phyloP scores from a whole-genome alignment of 306 rosid genomes.

The Lathyrus aphaca region DNA sequence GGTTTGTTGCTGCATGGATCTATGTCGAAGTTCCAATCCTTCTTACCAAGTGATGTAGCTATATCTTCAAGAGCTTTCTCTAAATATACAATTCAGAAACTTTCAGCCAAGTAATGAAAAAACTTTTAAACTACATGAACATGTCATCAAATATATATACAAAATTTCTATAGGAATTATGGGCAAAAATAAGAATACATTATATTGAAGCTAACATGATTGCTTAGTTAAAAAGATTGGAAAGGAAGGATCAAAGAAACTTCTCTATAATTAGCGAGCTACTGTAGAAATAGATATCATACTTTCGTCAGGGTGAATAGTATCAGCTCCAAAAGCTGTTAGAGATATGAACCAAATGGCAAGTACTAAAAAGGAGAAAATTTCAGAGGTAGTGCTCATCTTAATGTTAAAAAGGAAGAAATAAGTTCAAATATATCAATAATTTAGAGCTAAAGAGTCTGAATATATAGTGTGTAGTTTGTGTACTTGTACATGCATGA shows the following conservation, averaged over 20 bases:
- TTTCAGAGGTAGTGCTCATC: neutral
- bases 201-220: neutral
- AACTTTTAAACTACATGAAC: neutral
- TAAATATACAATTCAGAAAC: constrained; percentile 15
- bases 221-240: neutral
- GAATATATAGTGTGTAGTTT: too few relatives aligned
- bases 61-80: constrained; percentile 49
- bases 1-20: constrained; percentile 54
- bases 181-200: too few relatives aligned
- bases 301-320: constrained; percentile 18
- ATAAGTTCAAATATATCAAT: neutral
- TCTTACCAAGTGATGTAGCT: constrained; percentile 49
- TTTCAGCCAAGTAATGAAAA: neutral
- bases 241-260: neutral
- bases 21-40: constrained; percentile 46
- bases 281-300: neutral
- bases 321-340: neutral
- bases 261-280: neutral
- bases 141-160: too few relatives aligned
- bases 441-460: neutral
- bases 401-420: neutral
- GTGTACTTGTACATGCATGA: too few relatives aligned
- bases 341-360: neutral
- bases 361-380: neutral
- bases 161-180: too few relatives aligned